Evolutionary conservation across 306 rosid genomes (phyloP), one percentile per base, ranked within the genome.

Genomic region (Clitoria ternatea): DNA sequence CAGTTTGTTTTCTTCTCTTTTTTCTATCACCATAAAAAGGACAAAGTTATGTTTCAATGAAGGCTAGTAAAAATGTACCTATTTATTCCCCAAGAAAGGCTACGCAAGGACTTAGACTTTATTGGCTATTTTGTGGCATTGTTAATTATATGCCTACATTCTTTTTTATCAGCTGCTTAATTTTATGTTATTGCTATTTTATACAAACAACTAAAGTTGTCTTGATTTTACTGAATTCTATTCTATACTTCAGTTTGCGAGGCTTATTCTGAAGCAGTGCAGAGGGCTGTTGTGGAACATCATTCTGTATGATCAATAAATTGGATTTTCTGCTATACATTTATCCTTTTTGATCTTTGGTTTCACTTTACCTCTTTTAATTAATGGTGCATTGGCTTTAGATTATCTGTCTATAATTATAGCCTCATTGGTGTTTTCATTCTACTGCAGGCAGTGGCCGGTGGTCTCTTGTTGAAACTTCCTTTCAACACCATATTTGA

Each of bases 401-500:
- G 24, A 67, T 73, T 77, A 35, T 54, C 19, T 35, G 8, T 17
- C 35, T 79, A 37, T 64, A 30, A 54, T 61, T 29, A 12, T 47
- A 26, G 75, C 61, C 39, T 53, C 48, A 43, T 37, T 67, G 69
- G 60, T 69, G 15, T 67, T 70, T 66, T 75, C 69, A 22, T 79
- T 67, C 73, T 57, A 27, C 57, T 78, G 86, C 89, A 94, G 97
- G 92, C 95, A 33, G 85, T 87, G 69, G 77, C 83, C 33, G 79
- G 78, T 20, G 89, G 88, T 75, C 80, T 62, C 59, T 69, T 94
- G 70, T 57, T 91, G 77, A 94, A 94, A 80, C 88, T 94, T 73
- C 86, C 96, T 27, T 94, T 84, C 78, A 85, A 66, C 27, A 94
- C 99, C 70, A 86, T 94, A 77, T 94, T 91, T 77, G 99, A 94